These are phyloP conservation scores for Diaporthe caulivora DNA, from an alignment of 2,329 filamentous ascomycete genomes.

Conservation along the genomic window DNA sequence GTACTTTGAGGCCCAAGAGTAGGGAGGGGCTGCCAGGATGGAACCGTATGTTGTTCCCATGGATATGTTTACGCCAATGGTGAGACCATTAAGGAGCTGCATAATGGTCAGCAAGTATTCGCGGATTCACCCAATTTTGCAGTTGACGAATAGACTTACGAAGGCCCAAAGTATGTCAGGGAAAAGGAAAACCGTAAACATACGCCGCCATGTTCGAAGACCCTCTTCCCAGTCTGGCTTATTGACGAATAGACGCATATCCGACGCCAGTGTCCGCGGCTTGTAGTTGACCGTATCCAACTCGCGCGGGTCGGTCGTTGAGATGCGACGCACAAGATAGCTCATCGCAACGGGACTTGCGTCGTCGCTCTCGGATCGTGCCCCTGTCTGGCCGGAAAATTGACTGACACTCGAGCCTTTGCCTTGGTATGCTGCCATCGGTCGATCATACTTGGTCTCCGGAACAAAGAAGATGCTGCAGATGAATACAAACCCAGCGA, in stretches of 20 bases:
- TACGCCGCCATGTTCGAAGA: conserved; percentile 25
- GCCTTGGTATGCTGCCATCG: conserved; percentile 6
- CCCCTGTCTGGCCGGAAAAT: not conserved
- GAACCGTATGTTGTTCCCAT: conserved; percentile 55
- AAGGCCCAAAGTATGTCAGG: conserved; percentile 7
- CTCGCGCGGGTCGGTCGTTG: conserved; percentile 22
- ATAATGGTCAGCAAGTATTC: not conserved
- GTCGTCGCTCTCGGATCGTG: not conserved
- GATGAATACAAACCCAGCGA: conserved; percentile 53
- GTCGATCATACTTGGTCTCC: conserved; percentile 36
- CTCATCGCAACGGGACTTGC: not conserved
- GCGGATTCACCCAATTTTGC: no score
- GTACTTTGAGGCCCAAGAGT: conserved; percentile 52
- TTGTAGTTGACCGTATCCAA: conserved; percentile 32
- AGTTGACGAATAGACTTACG: not conserved
- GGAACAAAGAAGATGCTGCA: conserved; percentile 59
- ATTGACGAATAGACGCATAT: conserved; percentile 35
- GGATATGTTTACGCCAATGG: conserved; percentile 54
- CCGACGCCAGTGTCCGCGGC: conserved; percentile 33
- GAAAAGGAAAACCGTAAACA: conserved; percentile 29
- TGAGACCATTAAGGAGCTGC: conserved; percentile 32
- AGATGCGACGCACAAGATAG: conserved; percentile 11
- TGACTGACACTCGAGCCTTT: conserved; percentile 3
- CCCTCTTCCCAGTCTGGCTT: conserved; percentile 36
- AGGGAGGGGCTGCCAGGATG: conserved; percentile 51